Evolutionary conservation across 495 filamentous ascomycete genomes (phyloP).

Genomic region (Aspergillus cavernicola): DNA sequence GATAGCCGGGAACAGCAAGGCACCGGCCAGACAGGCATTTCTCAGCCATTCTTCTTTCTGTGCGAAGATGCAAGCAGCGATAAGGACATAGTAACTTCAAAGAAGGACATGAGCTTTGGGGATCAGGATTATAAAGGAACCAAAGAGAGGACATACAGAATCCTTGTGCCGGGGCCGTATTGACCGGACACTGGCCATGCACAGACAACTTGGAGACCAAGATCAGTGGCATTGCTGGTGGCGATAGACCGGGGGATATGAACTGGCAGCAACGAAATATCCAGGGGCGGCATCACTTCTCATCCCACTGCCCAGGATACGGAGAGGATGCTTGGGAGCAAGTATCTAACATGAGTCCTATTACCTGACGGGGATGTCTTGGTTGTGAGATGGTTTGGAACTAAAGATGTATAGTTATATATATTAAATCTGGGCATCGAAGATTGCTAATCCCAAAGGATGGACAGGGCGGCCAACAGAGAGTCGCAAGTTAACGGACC

Average conservation of each 20-base stretch:
- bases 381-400: not conserved
- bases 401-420: not conserved
- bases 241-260: not conserved
- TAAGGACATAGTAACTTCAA: not conserved
- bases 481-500: not conserved
- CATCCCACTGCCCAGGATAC: not conserved
- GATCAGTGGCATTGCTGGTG: not conserved
- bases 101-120: not conserved
- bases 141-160: not conserved
- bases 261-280: not conserved
- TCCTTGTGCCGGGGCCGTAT: not conserved
- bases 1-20: constrained; percentile 1
- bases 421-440: not conserved
- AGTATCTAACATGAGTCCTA: not conserved
- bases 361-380: not conserved
- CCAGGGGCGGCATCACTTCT: constrained; percentile 1
- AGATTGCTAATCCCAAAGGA: not conserved
- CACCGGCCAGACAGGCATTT: constrained; percentile 1
- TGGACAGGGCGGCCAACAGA: constrained; percentile 1
- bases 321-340: not conserved
- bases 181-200: constrained; percentile 2
- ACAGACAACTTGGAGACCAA: not conserved
- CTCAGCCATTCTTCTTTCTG: constrained; percentile 3
- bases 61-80: constrained; percentile 1
- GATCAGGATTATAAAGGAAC: not conserved